Base-by-base conservation (phyloP, 441 rosid genomes). In the Isatis lusitanica region DNA sequence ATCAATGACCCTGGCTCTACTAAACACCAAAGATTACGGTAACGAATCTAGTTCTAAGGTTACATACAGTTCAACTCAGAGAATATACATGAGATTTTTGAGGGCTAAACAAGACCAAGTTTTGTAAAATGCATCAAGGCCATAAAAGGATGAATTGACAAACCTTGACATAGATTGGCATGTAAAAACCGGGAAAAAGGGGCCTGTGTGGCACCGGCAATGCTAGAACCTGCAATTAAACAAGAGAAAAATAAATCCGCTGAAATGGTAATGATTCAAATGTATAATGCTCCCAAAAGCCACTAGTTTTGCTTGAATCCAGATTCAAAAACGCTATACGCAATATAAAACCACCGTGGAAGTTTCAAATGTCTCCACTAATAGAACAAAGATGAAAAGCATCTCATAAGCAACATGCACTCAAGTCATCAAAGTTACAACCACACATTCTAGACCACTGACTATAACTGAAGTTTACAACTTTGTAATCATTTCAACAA, bases 141-240 rank as follows among this genome's bases (percentile, higher is more conserved):
- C 8, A 42, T 7, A 60, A 65, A 40, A 26, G n/a, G 26, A 66
- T 33, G 65, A 66, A 59, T 42, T 11, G 43, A 46, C 46, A 63
- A 89, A 96, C 99, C 98, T 96, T 96, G 50, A 96, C 98, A 80
- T 82, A 87, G 74, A 96, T 89, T 43, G 98, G 99, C 97, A 96
- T 89, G 90, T 90, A 96, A 74, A 96, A 96, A 38, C 98, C 99
- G n/a, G 98, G 98, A 70, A 96, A 93, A 47, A 96, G 85, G 63
- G 99, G 99, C 75, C 97, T 87, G 74, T 91, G 98, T 0, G 90
- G 88, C 83, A 96, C 83, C 2, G 98, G 97, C 68, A 96, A 80
- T 7, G 97, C 97, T 82, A 93, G 73, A 55, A 96, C 80, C 80
- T 77, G 80, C 52, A 51, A 60, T 77, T 24, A 51, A 67, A 66